Evolutionary conservation across 192 early-diverging fungal species (phyloP).

Genomic region (Backusella australiensis): DNA sequence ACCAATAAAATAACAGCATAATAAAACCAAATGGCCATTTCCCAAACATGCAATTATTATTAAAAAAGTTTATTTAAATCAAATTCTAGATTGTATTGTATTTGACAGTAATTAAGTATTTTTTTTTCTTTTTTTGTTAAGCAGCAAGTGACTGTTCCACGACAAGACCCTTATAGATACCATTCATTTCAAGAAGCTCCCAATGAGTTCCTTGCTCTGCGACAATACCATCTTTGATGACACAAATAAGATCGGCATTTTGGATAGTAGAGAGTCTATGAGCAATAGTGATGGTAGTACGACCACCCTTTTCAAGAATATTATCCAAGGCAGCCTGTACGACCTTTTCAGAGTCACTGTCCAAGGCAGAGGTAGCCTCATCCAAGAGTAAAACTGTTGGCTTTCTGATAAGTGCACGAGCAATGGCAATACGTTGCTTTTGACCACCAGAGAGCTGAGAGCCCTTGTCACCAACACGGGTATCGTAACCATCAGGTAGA

Average conservation of each 20-base stretch:
- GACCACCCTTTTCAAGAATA: conserved; percentile 53
- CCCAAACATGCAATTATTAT: not conserved
- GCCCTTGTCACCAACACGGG: conserved; percentile 68
- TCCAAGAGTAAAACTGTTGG: conserved; percentile 84
- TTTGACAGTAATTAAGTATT: not conserved
- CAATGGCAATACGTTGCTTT: conserved; percentile 85
- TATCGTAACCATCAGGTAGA: conserved; percentile 62
- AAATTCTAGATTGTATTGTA: not conserved
- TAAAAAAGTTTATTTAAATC: not conserved
- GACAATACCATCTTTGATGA: conserved; percentile 67
- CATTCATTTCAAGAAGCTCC: conserved; percentile 61
- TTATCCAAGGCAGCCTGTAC: conserved; percentile 72
- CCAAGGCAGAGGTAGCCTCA: conserved; percentile 76
- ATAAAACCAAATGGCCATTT: not conserved
- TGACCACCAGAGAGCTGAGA: conserved; percentile 62
- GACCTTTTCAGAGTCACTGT: conserved; percentile 65
- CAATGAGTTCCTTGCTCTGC: conserved; percentile 76
- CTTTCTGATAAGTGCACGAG: conserved; percentile 81
- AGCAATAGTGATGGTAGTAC: conserved; percentile 74
- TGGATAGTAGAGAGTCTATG: conserved; percentile 76
- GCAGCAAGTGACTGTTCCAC: conserved; percentile 52
- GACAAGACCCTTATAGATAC: conserved; percentile 62
- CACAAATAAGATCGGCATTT: conserved; percentile 83
- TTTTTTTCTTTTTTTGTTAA: not conserved
- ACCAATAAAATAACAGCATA: not conserved